Percentiles rank a stretch among this genome's conserved stretches.
These are phyloP conservation scores for Ophiostoma sp. DNA, from an alignment of 2,329 filamentous ascomycete species.

Conservation along the genomic window DNA sequence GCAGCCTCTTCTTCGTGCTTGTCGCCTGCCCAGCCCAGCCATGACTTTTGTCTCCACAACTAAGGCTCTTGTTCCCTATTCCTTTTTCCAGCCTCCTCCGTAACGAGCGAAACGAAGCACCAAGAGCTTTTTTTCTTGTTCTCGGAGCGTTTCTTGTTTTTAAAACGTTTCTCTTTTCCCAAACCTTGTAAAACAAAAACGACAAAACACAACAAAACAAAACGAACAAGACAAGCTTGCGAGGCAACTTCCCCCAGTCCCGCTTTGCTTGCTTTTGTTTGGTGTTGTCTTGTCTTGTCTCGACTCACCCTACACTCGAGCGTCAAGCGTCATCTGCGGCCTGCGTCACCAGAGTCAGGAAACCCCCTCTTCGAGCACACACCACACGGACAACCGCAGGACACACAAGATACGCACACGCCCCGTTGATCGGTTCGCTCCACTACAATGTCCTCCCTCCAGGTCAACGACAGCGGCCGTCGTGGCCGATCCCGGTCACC, in stretches of 20 bases:
- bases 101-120: neutral
- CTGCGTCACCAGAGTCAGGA: constrained; percentile 14
- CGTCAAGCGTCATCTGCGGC: neutral
- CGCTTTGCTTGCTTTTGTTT: neutral
- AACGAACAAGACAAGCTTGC: neutral
- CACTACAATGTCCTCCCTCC: constrained; percentile 49
- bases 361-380: neutral
- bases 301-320: neutral
- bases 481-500: constrained; percentile 52
- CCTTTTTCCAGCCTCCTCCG: constrained; percentile 14
- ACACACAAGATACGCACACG: neutral
- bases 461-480: constrained; percentile 47
- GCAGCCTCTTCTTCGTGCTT: neutral
- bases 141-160: neutral
- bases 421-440: neutral
- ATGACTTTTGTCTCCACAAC: constrained; percentile 1
- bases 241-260: neutral
- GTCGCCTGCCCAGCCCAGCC: neutral
- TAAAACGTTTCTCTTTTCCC: neutral
- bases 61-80: constrained; percentile 14
- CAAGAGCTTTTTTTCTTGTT: neutral
- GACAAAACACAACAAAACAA: neutral
- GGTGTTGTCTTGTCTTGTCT: neutral
- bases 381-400: neutral
- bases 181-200: neutral